Evolutionary conservation across 2,329 filamentous ascomycete genomes (phyloP).

Genomic region (Atkinsonella texensis): DNA sequence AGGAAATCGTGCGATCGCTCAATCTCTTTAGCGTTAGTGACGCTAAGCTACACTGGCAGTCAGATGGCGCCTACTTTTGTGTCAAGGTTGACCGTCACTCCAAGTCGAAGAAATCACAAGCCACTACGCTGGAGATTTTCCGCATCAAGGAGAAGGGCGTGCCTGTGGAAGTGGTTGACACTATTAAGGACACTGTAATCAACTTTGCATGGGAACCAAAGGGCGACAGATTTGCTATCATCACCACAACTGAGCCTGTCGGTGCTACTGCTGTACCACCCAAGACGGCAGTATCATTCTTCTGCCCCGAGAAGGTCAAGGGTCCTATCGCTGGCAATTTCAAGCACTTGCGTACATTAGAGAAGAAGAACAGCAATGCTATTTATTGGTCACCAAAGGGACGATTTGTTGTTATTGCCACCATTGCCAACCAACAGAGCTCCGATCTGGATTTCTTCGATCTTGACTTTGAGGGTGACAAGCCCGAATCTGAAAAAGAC

Average conservation of each 20-base stretch:
- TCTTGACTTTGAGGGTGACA: conserved; percentile 95
- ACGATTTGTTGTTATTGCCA: conserved; percentile 87
- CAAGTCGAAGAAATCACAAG: conserved; percentile 97
- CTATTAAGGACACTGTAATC: conserved; percentile 95
- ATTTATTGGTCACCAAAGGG: conserved; percentile 98
- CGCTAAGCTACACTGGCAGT: conserved; percentile 98
- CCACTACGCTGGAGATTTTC: conserved; percentile 97
- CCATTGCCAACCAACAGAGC: conserved; percentile 83
- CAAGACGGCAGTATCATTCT: conserved; percentile 93
- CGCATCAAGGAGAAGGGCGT: conserved; percentile 95
- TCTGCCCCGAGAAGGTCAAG: conserved; percentile 92
- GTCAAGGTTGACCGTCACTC: conserved; percentile 98
- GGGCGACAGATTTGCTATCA: conserved; percentile 92
- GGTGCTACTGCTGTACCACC: conserved; percentile 71
- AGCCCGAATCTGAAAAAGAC: conserved; percentile 85
- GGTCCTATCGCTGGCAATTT: conserved; percentile 75
- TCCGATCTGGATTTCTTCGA: conserved; percentile 98
- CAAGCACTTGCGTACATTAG: conserved; percentile 85
- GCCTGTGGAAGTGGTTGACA: conserved; percentile 94
- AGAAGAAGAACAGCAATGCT: conserved; percentile 99
- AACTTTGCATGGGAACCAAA: conserved; percentile 99
- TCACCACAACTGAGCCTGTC: conserved; percentile 79
- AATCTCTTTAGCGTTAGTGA: conserved; percentile 98
- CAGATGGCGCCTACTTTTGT: conserved; percentile 83
- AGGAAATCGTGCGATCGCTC: conserved; percentile 84